Percentiles rank a stretch among this genome's conserved stretches.
Conservation (phyloP, 495 filamentous ascomycete genomes). For the Penicillium mononematosum region DNA sequence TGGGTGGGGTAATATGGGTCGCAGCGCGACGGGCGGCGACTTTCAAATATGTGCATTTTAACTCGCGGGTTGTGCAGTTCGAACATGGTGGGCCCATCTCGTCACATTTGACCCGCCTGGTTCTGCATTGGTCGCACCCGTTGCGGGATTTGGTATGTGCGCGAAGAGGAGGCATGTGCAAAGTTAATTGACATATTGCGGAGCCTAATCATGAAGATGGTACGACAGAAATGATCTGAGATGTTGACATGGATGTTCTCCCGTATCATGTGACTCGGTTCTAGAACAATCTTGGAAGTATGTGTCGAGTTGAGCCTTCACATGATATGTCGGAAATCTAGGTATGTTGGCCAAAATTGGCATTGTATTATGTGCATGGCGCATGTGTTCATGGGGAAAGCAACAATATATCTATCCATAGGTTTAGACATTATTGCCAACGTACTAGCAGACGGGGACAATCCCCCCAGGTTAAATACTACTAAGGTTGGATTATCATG, state of each 20-base stretch:
- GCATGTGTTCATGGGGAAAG: not conserved
- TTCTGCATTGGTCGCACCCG: slow-evolving; percentile 56
- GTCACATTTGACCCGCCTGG: slow-evolving; percentile 51
- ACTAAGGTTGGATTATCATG: too few species aligned
- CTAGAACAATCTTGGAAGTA: not conserved
- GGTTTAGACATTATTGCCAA: not conserved
- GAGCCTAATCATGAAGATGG: slow-evolving; percentile 1
- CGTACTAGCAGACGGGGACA: not conserved
- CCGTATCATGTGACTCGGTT: slow-evolving; percentile 11
- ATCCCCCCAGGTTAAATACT: too few species aligned
- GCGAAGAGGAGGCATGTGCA: slow-evolving; percentile 31
- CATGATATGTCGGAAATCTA: too few species aligned
- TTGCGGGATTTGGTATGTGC: slow-evolving; percentile 56
- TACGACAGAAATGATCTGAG: not conserved
- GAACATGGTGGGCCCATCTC: slow-evolving; percentile 39
- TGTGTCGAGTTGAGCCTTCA: not conserved
- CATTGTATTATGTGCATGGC: not conserved
- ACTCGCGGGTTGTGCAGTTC: slow-evolving; percentile 34
- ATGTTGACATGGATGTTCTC: not conserved
- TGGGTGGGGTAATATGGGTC: not conserved
- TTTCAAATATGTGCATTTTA: slow-evolving; percentile 35
- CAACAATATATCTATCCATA: not conserved
- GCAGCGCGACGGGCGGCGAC: slow-evolving; percentile 8
- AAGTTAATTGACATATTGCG: slow-evolving; percentile 1
- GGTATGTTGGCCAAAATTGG: too few species aligned